Evolutionary conservation across 768 basidiomycete genomes (phyloP), one percentile per base, ranked within the genome.

Genomic region (Auriscalpium orientale): DNA sequence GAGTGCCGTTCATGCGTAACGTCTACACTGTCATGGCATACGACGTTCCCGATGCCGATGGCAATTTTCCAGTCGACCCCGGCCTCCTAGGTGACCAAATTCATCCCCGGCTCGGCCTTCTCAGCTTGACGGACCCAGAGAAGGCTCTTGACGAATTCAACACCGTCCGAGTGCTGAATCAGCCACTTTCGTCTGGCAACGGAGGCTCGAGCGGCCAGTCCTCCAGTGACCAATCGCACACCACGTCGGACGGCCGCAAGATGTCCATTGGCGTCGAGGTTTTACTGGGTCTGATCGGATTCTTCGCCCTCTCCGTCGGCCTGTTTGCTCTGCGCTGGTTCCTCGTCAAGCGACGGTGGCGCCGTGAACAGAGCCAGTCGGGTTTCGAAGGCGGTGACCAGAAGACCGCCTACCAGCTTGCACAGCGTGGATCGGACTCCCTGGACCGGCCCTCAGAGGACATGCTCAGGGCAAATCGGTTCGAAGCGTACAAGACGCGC

Each of bases 21-120:
- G 77, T 81, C 4, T 91, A 92, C 65, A 84, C 81, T 12, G 87
- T 92, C 59, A 79, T 90, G 78, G 84, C 83, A 1, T 89, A 85
- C 65, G 73, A 78, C 47, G 56, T 63, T 0, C 83, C 83, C 2
- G 63, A 71, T 48, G 44, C 67, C 0, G 62, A 74, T 21, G 84
- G 84, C 13, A 61, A 63, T 4, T 82, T 85, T 66, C 70, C 75
- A 33, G 61, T 63, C 21, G 55, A 60, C 46, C 57, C 59, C 28
- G 61, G 54, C 46, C 51, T 60, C 9, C 36, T 63, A 43, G 34
- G 51, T 55, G 37, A 53, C 50, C 55, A 15, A 73, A 62, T 55
- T 48, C 56, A 53, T 3, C 77, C 88, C 0, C 67, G 72, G 1
- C 74, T 91, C 1, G 89, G 88, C 0, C 66, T 92, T 8, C 57